Conservation (phyloP, 1,284 basidiomycete genomes). For the Heterobasidion annosum region DNA sequence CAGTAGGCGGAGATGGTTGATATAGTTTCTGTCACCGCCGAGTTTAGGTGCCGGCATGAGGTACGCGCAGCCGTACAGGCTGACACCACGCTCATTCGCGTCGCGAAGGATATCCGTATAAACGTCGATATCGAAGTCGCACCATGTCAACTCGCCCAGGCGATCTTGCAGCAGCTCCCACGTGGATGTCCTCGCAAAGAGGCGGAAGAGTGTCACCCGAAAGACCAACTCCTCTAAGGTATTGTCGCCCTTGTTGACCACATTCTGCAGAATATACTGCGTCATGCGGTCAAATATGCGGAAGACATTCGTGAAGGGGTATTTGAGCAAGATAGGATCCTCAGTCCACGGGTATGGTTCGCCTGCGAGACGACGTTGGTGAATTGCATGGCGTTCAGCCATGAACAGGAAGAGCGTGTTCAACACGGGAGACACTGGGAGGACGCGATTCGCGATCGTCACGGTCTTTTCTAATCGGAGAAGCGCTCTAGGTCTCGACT, state of each 20-base stretch:
- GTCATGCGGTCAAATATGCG: constrained; percentile 31
- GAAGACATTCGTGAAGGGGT: constrained; percentile 34
- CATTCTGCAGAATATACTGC: constrained; percentile 30
- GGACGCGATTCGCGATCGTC: constrained; percentile 19
- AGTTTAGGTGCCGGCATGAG: constrained; percentile 31
- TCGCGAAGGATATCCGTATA: constrained; percentile 24
- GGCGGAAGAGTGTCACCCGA: constrained; percentile 31
- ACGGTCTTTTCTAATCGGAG: constrained; percentile 1
- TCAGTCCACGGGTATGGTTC: constrained; percentile 25
- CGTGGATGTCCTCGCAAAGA: constrained; percentile 31
- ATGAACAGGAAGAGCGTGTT: constrained; percentile 27
- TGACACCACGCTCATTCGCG: constrained; percentile 13
- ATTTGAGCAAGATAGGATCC: constrained; percentile 23
- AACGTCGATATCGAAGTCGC: constrained; percentile 21
- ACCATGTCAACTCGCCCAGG: constrained; percentile 25
- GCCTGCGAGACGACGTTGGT: constrained; percentile 21
- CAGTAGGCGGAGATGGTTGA: constrained; percentile 27
- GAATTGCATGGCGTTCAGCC: constrained; percentile 25
- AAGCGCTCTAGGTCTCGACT: not conserved
- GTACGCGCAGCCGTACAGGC: constrained; percentile 28
- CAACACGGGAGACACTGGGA: constrained; percentile 19
- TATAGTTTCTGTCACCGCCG: constrained; percentile 19
- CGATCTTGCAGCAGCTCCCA: constrained; percentile 26
- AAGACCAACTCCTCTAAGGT: constrained; percentile 29
- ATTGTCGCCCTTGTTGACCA: constrained; percentile 26